Conservation (phyloP, 306 rosid species). For the Arachis hypogaea region DNA sequence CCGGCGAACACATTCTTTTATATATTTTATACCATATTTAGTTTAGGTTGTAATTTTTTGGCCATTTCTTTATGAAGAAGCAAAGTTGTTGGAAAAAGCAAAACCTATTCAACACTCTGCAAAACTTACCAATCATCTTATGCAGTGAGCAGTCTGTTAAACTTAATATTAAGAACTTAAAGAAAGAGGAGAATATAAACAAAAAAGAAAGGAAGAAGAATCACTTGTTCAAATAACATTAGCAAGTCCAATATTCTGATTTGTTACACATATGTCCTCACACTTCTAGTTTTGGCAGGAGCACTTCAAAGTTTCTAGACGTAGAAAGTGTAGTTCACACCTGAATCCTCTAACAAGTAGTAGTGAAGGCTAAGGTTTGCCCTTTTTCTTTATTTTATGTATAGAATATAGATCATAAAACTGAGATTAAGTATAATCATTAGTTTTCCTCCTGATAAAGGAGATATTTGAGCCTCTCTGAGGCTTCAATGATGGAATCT, state of each 20-base stretch:
- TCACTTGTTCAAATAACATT: constrained; percentile 11
- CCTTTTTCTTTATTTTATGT: constrained; percentile 33
- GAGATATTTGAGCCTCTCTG: constrained; percentile 51
- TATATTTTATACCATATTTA: not conserved
- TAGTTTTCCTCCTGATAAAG: constrained; percentile 29
- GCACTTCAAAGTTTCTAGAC: constrained; percentile 8
- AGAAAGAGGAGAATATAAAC: not conserved
- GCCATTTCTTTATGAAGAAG: not conserved
- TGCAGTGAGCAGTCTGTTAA: no score
- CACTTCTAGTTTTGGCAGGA: not conserved
- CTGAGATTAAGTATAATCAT: constrained; percentile 18
- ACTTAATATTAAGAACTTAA: not conserved
- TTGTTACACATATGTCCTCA: constrained; percentile 7
- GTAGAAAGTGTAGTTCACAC: constrained; percentile 20
- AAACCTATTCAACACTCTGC: constrained; percentile 2
- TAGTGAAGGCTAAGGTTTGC: constrained; percentile 18
- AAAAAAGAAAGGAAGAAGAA: constrained; percentile 4
- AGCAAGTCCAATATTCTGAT: constrained; percentile 19
- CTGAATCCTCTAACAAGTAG: constrained; percentile 17
- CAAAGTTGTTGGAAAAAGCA: constrained; percentile 25
- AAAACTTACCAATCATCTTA: no score
- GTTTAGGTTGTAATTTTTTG: constrained; percentile 10
- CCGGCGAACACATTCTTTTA: not conserved
- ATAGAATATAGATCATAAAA: constrained; percentile 28
- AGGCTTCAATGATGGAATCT: constrained; percentile 61